Evolutionary conservation across 129 eudicot genomes (phyloP), one percentile per base, ranked within the genome.

Genomic region (Erigeron canadensis): DNA sequence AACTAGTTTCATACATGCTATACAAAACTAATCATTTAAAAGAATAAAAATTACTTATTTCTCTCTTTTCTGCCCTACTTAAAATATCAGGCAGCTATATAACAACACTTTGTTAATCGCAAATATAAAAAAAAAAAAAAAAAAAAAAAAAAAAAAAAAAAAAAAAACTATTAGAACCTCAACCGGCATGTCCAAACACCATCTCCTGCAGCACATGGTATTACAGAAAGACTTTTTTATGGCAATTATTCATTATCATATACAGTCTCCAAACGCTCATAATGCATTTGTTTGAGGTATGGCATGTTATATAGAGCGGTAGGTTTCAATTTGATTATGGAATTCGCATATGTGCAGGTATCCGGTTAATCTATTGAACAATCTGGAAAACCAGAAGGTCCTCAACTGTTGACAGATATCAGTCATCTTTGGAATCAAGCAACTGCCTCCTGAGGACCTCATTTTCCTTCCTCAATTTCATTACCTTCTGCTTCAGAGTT

Each of bases 381-480:
- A 43, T 40, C 51, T 2, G 12, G 18, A 18, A 67, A 61, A 76
- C 37, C 9, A 44, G 59, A 73, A 73, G 70, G 19, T 70, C 15
- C 7, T 53, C 37, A n/a, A 70, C 12, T 12, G 54, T 65, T 53
- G 72, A 28, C 67, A 17, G 13, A 55, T 10, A 71, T 75, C 81
- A 79, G 10, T 59, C 76, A 12, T 78, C 83, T 57, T 75, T 79
- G 5, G 73, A 73, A 42, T 75, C 83, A 19, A 18, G 56, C 59
- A 88, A 55, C 62, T 51, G 79, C 72, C 96, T 81, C 75, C 75
- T 84, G 10, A 88, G 87, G 62, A 83, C 81, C 72, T 88, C 91
- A 62, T 86, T 88, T 63, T 88, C 96, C 74, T 81, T 88, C 69
- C 96, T 79, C 45, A 88, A 74, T 73, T 80, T 86, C 96, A 86